Base-by-base conservation (phyloP, 2,329 filamentous ascomycete species). In the Xylaria sp. region DNA sequence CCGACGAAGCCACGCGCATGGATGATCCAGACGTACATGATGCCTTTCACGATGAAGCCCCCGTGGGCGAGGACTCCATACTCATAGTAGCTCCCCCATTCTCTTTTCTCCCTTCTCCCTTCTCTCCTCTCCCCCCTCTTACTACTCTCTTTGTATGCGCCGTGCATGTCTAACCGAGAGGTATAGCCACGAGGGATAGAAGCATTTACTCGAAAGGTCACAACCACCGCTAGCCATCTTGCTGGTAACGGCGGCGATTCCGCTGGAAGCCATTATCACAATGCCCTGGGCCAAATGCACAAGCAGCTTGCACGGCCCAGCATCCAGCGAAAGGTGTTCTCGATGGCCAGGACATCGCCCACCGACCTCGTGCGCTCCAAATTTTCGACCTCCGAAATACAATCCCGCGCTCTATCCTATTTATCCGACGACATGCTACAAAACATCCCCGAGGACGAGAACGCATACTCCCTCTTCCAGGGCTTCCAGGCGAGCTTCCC, bases 401-500 rank as follows among this genome's bases (percentile, higher is more conserved):
- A 97, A 81, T 94, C 97, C 75, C 92, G 96, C 73, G 96, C 96
- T 56, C 83, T 98, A 64, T 90, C 93, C 53, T 94, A 92, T 78
- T 85, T 99, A 42, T 90, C 96, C 58, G 95, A 99, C 81, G 94
- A 98, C 70, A 87, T 99, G 73, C 88, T 99, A 55, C 85, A 85
- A 73, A 94, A 97, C 78, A 95, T 98, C 59, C 96, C 96, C 73
- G 93, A 97, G 69, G 88, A 91, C 78, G 90, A 91, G 24, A 97
- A 93, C 80, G 85, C 90, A 17, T 99, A 97, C 82, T 98, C 94
- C 48, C 85, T 99, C 53, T 98, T 99, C 80, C 93, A 99, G 80
- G 96, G 96, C 72, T 99, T 99, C 80, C 91, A 97, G 82, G 96
- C 95, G 56, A 94, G 90, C 71, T 85, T 97, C 70, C 94, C 94